Conservation (phyloP, 768 basidiomycete species). For the Cystobasidium tubakii region DNA sequence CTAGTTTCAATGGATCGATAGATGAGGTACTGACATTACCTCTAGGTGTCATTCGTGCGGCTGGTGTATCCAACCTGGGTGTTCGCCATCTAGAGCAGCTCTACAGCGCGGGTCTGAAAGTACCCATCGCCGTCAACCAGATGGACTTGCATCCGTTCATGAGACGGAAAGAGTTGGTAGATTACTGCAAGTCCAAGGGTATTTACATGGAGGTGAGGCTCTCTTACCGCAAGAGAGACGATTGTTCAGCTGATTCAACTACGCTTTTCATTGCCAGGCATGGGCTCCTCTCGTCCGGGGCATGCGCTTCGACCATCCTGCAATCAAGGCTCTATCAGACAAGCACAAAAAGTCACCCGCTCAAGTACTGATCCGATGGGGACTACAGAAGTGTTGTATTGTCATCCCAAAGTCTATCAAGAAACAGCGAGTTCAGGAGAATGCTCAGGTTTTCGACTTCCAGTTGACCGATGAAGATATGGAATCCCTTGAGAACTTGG, state of each 20-base stretch:
- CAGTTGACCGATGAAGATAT: constrained; percentile 52
- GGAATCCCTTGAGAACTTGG: constrained; percentile 42
- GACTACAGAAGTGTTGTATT: constrained; percentile 59
- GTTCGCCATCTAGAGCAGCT: constrained; percentile 45
- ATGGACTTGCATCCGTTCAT: constrained; percentile 64
- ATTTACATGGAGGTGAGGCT: constrained; percentile 60
- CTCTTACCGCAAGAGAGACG: too few species aligned
- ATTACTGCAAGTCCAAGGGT: constrained; percentile 56
- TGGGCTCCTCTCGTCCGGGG: constrained; percentile 69
- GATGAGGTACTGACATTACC: constrained; percentile 18
- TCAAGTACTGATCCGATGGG: constrained; percentile 76
- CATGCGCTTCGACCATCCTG: constrained; percentile 60
- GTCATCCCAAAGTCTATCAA: constrained; percentile 54
- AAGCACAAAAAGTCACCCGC: constrained; percentile 57
- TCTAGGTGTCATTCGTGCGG: constrained; percentile 8
- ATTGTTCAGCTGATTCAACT: too few species aligned
- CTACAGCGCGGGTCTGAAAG: constrained; percentile 41
- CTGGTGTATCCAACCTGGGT: constrained; percentile 41
- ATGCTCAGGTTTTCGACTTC: constrained; percentile 54
- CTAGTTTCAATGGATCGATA: background rate
- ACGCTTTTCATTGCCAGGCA: constrained; percentile 50
- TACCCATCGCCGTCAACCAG: constrained; percentile 61
- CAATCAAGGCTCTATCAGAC: constrained; percentile 54
- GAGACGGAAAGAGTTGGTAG: constrained; percentile 61
- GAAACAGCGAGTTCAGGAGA: constrained; percentile 51